Evolutionary conservation across 2,329 filamentous ascomycete genomes (phyloP).

Genomic region (Leptographium wingfieldii): DNA sequence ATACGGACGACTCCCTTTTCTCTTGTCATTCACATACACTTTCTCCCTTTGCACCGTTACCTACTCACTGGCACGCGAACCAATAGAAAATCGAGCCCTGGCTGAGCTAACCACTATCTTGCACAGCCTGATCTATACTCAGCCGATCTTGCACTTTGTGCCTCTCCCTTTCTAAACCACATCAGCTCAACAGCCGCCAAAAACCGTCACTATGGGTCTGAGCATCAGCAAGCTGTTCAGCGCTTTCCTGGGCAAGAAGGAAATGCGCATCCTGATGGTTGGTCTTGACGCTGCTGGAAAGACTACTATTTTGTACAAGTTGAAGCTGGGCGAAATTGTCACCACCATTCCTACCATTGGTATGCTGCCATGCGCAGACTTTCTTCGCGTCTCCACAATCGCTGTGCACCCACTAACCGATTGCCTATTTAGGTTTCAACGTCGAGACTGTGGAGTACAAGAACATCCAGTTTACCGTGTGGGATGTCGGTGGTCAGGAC

Average conservation of each 20-base stretch:
- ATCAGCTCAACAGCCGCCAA: not conserved
- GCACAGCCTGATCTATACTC: not conserved
- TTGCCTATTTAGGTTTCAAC: slow-evolving; percentile 65
- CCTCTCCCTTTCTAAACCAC: not conserved
- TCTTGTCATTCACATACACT: not conserved
- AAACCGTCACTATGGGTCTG: slow-evolving; percentile 82
- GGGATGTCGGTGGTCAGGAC: slow-evolving; percentile 99
- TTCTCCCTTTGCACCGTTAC: not conserved
- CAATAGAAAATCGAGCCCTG: not conserved
- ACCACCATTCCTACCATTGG: slow-evolving; percentile 98
- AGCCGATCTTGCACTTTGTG: not conserved
- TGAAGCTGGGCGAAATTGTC: slow-evolving; percentile 98
- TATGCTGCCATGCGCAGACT: slow-evolving; percentile 31
- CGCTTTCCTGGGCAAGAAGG: slow-evolving; percentile 97
- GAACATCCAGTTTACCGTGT: slow-evolving; percentile 99
- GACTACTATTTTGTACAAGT: slow-evolving; percentile 99
- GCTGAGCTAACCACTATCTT: not conserved
- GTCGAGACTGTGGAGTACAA: slow-evolving; percentile 99
- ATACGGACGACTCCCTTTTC: not conserved
- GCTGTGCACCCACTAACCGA: not conserved
- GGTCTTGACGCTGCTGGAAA: slow-evolving; percentile 99
- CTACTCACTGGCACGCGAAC: not conserved
- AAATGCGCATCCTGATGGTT: slow-evolving; percentile 99
- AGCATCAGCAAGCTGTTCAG: slow-evolving; percentile 95
- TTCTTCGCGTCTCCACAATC: not conserved